Base-by-base conservation (phyloP, 2,329 filamentous ascomycete species). In the Nemania sp. region DNA sequence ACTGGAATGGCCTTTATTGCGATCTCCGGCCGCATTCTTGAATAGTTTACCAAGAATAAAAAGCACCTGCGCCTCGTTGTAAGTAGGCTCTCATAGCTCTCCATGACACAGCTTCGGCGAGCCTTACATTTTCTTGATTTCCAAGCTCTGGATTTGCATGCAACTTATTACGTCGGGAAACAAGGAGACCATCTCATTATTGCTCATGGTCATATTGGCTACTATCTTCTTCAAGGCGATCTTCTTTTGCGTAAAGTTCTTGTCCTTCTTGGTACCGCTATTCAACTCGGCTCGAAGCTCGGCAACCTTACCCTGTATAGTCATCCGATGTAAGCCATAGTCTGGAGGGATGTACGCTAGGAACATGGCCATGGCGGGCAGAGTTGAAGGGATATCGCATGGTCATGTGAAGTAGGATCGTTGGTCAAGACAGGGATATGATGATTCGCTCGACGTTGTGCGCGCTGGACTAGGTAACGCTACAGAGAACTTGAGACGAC, bases 141-240 rank as follows among this genome's bases (percentile, higher is more conserved):
- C 95, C 75, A 99, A 80, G 71, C 90, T 96, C 54, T 89, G 90
- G 64, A 99, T 91, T 69, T 91, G 87, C 95, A 99, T 99, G 81
- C 94, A 98, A 65, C 83, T 88, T 69, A 99, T 91, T 62, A 99
- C 90, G 74, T 99, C 95, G 17, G 94, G 92, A 70, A 99, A 99
- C 54, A 99, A 82, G 40, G 92, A 92, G 57, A 98, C 90, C 95
- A 99, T 99, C 77, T 99, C 95, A 74, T 98, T 99, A 80, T 99
- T 99, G 85, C 94, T 98, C 95, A 99, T 99, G 67, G 95, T 99
- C 95, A 99, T 99, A 76, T 99, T 99, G 75, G 95, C 95, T 70
- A 99, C 95, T 69, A 99, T 98, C 84, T 97, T 97, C 85, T 99
- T 99, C 65, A 99, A 84, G 11, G 95, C 93, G 73, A 97, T 96